Base-by-base conservation (phyloP, 1,284 basidiomycete genomes). In the Porphyrellus sp. region DNA sequence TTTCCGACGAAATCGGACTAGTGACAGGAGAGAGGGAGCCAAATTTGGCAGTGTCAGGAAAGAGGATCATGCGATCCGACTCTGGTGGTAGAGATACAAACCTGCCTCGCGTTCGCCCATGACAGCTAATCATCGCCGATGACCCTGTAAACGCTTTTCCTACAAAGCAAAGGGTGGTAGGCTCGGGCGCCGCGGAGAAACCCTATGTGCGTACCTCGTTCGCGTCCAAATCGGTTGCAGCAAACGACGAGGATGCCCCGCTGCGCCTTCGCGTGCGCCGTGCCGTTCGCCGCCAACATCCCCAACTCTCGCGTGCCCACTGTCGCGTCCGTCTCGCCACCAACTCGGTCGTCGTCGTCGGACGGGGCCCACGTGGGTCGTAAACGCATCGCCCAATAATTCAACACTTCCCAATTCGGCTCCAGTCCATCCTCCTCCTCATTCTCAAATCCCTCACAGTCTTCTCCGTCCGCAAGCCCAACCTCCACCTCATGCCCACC, bases 381-480 rank as follows among this genome's bases (percentile, higher is more conserved):
- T 49, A 89, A 67, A 31, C 87, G 72, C 52, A 73, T 70, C 13
- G 80, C 78, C 88, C 88, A 91, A 57, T 82, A 90, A 42, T 80
- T 76, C n/a, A 89, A 54, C 5, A 83, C 86, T 7, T 63, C 39
- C 76, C 78, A 77, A 12, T 69, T 50, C 9, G 63, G 65, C 25
- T 65, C 62, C 24, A 37, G 12, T 5, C 25, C 53, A 2, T 56
- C 54, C 1, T 9, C 27, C 7, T 18, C 42, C 7, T 3, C 24
- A 4, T 33, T n/a, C 31, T 4, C 30, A n/a, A n/a, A n/a, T n/a
- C n/a, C n/a, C n/a, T n/a, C n/a, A n/a, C n/a, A n/a, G n/a, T n/a
- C n/a, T n/a, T n/a, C n/a, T n/a, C n/a, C n/a, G n/a, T n/a, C n/a
- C n/a, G n/a, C n/a, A n/a, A n/a, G n/a, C n/a, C n/a, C n/a, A n/a